Conservation (phyloP, 306 rosid species). For the Castanea sativa region DNA sequence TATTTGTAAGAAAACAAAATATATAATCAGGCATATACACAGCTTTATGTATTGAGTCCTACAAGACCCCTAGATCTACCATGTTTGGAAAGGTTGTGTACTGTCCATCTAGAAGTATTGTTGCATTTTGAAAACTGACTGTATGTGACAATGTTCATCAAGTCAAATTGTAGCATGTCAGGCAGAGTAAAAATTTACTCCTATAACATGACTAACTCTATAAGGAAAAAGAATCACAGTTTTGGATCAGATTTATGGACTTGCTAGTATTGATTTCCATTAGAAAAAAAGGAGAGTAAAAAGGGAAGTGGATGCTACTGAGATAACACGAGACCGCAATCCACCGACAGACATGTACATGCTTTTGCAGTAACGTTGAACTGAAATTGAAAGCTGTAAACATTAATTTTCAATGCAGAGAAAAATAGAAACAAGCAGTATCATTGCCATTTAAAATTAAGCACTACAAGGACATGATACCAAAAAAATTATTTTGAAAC, state of each 20-base stretch:
- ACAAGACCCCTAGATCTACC: background rate
- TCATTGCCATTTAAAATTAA: background rate
- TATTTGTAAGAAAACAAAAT: conserved; percentile 17
- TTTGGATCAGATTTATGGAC: background rate
- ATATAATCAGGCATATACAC: background rate
- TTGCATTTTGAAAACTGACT: background rate
- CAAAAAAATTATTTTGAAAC: background rate
- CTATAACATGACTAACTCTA: background rate
- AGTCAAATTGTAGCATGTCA: background rate
- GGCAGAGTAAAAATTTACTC: background rate
- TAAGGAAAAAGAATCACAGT: background rate
- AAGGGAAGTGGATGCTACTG: too few relatives aligned
- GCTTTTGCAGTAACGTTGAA: background rate
- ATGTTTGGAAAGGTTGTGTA: background rate
- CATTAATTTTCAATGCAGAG: background rate
- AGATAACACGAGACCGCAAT: background rate
- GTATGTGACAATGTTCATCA: background rate
- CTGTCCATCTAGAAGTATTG: background rate
- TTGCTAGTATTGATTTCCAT: background rate
- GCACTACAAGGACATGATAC: background rate
- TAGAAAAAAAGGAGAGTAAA: background rate
- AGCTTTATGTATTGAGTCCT: background rate
- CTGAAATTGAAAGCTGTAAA: background rate
- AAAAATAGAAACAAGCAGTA: background rate
- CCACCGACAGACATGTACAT: background rate